Conservation (phyloP, 164 flowering plant genomes). For the Chimonanthus salicifolius region DNA sequence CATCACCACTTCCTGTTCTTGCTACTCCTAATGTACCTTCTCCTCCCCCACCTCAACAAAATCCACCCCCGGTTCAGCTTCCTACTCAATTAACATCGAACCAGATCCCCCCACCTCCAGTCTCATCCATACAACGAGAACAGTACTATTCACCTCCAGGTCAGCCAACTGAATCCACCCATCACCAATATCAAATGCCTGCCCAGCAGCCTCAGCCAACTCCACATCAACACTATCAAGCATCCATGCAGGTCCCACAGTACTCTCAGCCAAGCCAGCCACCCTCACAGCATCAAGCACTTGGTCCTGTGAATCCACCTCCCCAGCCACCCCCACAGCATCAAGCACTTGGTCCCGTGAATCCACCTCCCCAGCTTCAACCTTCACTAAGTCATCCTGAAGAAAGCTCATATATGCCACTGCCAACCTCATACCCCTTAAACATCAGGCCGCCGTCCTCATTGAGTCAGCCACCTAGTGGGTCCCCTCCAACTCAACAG, state of each 20-base stretch:
- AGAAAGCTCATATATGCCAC: conserved; percentile 49
- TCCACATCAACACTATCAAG: conserved; percentile 13
- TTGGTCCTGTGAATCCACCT: conserved; percentile 25
- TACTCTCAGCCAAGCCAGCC: conserved; percentile 49
- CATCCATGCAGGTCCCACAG: conserved; percentile 12
- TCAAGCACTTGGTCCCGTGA: conserved; percentile 29
- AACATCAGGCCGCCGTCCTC: conserved; percentile 42
- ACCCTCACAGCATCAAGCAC: conserved; percentile 36
- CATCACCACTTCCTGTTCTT: conserved; percentile 23
- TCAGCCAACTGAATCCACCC: conserved; percentile 44
- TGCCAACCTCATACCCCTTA: conserved; percentile 48
- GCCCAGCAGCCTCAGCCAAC: conserved; percentile 41
- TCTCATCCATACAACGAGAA: conserved; percentile 32
- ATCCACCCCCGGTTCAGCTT: conserved; percentile 19
- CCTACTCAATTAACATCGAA: conserved; percentile 36
- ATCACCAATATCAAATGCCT: conserved; percentile 51
- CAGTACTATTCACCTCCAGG: conserved; percentile 42
- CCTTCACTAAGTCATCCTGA: conserved; percentile 50
- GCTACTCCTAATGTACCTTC: conserved; percentile 21
- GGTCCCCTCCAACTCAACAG: conserved; percentile 43
- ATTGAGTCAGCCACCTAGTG: conserved; percentile 33
- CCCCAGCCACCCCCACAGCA: conserved; percentile 40
- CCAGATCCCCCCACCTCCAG: conserved; percentile 28
- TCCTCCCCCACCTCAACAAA: conserved; percentile 25
- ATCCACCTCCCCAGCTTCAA: conserved; percentile 33